Conservation (phyloP, 345 rosid genomes). For the Salix viminalis region DNA sequence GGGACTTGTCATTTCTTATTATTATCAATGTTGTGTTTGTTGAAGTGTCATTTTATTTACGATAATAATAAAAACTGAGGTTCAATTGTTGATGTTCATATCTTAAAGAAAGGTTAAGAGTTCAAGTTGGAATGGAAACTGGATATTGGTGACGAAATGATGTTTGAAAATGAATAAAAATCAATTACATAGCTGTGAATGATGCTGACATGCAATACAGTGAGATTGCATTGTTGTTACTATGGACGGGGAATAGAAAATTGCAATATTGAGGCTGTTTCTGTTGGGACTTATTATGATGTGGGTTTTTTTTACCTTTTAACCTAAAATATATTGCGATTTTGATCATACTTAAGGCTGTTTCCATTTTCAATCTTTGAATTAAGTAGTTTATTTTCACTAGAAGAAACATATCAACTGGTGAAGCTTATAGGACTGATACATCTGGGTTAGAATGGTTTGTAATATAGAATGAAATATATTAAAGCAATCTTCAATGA, state of each 20-base stretch:
- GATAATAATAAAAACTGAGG: not conserved
- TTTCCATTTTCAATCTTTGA: not conserved
- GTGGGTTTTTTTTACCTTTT: not conserved
- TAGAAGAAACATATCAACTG: not conserved
- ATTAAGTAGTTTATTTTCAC: not conserved
- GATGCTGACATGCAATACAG: too few relatives aligned
- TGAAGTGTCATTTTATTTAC: constrained; percentile 2
- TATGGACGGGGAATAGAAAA: not conserved
- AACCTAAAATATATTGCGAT: not conserved
- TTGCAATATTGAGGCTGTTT: not conserved
- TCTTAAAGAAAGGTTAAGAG: not conserved
- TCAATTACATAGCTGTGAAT: not conserved
- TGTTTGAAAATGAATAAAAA: not conserved
- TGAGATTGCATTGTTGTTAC: not conserved
- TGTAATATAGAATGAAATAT: not conserved
- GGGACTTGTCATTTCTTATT: constrained; percentile 15
- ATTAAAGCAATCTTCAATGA: not conserved
- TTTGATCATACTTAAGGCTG: not conserved
- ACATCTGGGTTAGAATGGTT: not conserved
- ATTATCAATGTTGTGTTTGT: not conserved
- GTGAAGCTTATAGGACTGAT: not conserved
- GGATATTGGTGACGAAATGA: not conserved
- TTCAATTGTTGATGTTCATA: constrained; percentile 5
- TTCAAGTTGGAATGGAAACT: not conserved
- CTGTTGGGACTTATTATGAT: not conserved